Evolutionary conservation across 1,284 basidiomycete species (phyloP).

Genomic region (Melanopsichium pennsylvanicum): DNA sequence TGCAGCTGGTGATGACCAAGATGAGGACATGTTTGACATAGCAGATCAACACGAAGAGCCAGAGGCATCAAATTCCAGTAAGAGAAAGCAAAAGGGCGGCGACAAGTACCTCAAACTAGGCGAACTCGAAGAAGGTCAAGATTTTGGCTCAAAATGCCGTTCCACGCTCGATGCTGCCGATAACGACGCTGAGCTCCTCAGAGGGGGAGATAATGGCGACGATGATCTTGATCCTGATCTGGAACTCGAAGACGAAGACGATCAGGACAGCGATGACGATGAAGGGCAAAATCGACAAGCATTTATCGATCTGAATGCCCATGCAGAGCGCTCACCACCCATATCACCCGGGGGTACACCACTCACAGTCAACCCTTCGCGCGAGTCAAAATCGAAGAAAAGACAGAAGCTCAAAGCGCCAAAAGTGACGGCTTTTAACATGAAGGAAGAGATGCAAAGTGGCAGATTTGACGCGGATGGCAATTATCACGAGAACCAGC

Average conservation of each 20-base stretch:
- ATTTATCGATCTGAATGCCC: conserved; percentile 44
- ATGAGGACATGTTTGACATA: conserved; percentile 85
- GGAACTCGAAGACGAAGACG: conserved; percentile 55
- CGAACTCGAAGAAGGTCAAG: conserved; percentile 77
- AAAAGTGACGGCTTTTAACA: conserved; percentile 94
- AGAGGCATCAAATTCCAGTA: conserved; percentile 1
- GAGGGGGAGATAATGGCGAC: conserved; percentile 16
- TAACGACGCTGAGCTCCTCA: conserved; percentile 32
- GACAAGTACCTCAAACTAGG: conserved; percentile 70
- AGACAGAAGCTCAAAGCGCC: conserved; percentile 71
- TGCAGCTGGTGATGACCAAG: conserved; percentile 62
- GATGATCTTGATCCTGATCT: conserved; percentile 56
- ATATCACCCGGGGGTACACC: conserved; percentile 36
- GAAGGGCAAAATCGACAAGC: conserved; percentile 29
- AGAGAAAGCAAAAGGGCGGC: conserved; percentile 11
- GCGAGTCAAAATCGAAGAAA: conserved; percentile 9
- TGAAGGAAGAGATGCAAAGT: conserved; percentile 97
- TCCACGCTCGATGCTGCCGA: conserved; percentile 48
- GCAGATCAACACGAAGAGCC: conserved; percentile 29
- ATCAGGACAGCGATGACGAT: conserved; percentile 33
- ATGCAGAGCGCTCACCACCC: conserved; percentile 52
- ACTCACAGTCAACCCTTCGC: neutral
- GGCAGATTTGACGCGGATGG: conserved; percentile 96
- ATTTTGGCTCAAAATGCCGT: conserved; percentile 53
- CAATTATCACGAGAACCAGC: conserved; percentile 78